Evolutionary conservation across 306 rosid species (phyloP), one percentile per base, ranked within the genome.

Genomic region (Vigna nakashimae): DNA sequence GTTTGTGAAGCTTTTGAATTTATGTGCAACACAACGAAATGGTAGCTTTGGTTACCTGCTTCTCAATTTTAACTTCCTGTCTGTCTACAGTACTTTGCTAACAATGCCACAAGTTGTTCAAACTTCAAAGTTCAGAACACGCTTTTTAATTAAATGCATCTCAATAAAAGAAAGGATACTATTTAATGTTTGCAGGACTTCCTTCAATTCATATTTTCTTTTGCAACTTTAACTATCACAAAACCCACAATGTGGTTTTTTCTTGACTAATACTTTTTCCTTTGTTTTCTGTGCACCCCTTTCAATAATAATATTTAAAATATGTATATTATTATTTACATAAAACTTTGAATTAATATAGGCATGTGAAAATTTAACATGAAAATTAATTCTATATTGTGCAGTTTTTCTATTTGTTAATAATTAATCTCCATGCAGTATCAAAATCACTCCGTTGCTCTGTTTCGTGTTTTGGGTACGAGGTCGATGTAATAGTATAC

Each of bases 81-180:
- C 63, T 38, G 53, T 58, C 78, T 34, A 16, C 50, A 9, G 6
- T 10, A 12, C 15, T 46, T 1, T 10, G 18, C 26, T 56, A 26
- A 26, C 68, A 51, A 36, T 74, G 51, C 74, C 15, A 38, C 7
- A 34, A 53, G 32, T 78, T 78, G 79, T 42, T 52, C 71, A 51
- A 58, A 60, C 43, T 60, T 30, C 20, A 7, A 11, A 38, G 51
- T 81, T 65, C 51, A 74, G 42, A 50, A 38, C 68, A 32, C 30
- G 55, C 62, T 34, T 26, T 56, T n/a, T 11, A 78, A 78, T 83
- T 81, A 63, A 78, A 80, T 66, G 84, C 71, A 32, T 52, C 57
- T 36, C 20, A 0, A 16, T 36, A 6, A 9, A 69, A 49, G 3
- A 13, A 6, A 26, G 26, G 48, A 53, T 24, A 32, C 5, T 38